Base-by-base conservation (phyloP, 129 eudicot genomes). In the Ambrosia artemisiifolia region DNA sequence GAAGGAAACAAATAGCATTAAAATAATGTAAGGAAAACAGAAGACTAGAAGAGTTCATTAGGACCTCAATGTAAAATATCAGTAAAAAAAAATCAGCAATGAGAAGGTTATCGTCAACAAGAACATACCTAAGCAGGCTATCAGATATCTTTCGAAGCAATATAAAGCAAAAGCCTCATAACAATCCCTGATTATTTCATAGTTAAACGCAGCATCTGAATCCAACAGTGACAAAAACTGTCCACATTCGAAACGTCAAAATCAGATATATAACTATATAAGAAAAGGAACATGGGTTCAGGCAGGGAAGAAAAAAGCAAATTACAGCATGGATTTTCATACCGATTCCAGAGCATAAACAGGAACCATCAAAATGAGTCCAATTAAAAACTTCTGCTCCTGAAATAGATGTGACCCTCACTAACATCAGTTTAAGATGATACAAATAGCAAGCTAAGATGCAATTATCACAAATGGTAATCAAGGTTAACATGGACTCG, bases 141-240 rank as follows among this genome's bases (percentile, higher is more conserved):
- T 90, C 64, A 94, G 86, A 77, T 90, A 90, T 84, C 98, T 88
- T 91, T 94, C 98, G 75, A 94, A 94, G 91, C 98, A 94, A 79
- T 90, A 94, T 75, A 94, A 81, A 7, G 98, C 97, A 82, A 94
- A 90, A 11, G 98, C 98, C 83, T 94, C 98, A 79, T 94, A 94
- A 70, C 98, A 94, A 59, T 94, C 98, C 76, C 96, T 82, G 75
- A 94, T 69, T 64, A 88, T 80, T 84, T 90, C 98, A 68, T 79
- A 90, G 84, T 90, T 85, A 70, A 94, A 94, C 30, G 97, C 97
- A 63, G 96, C 89, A 68, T 88, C 82, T 76, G 97, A 80, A 79
- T 94, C 78, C 81, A 85, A 72, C 24, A 94, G 72, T 33, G 98
- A 94, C 65, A 90, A 69, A 81, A 87, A 86, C 98, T 88, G 93